A percentile compares a stretch with the other conserved stretches of the same genome.
These are phyloP conservation scores for Moringa oleifera DNA, from an alignment of 345 rosid species.

Conservation along the genomic window DNA sequence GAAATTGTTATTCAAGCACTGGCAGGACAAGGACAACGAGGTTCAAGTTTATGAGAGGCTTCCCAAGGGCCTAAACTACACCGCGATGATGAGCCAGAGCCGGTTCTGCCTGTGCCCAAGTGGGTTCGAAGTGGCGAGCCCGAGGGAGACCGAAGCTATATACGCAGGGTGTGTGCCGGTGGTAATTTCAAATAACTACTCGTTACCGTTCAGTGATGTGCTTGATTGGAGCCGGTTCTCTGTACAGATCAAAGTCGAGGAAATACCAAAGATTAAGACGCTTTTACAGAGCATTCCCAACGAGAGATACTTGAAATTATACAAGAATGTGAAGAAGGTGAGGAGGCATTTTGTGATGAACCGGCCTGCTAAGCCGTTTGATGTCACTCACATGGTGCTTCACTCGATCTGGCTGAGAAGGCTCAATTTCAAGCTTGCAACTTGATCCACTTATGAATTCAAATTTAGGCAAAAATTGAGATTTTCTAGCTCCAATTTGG, in stretches of 20 bases:
- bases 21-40: slow-evolving; percentile 43
- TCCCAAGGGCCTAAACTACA: slow-evolving; percentile 26
- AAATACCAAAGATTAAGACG: slow-evolving; percentile 37
- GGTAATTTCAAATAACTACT: slow-evolving; percentile 36
- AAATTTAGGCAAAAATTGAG: too few species aligned
- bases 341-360: slow-evolving; percentile 47
- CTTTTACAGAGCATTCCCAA: slow-evolving; percentile 38
- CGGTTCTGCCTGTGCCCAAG: slow-evolving; percentile 66
- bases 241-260: slow-evolving; percentile 28
- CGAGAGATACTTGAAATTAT: slow-evolving; percentile 31
- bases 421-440: slow-evolving; percentile 33
- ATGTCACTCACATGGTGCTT: slow-evolving; percentile 51
- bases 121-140: slow-evolving; percentile 66
- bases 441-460: too few species aligned
- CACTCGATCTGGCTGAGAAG: slow-evolving; percentile 63
- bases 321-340: slow-evolving; percentile 32
- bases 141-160: slow-evolving; percentile 40
- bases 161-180: slow-evolving; percentile 44
- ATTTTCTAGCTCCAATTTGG: too few species aligned
- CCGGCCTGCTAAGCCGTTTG: slow-evolving; percentile 45
- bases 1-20: slow-evolving; percentile 24
- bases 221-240: slow-evolving; percentile 49
- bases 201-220: slow-evolving; percentile 45
- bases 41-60: slow-evolving; percentile 39
- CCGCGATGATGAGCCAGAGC: slow-evolving; percentile 35